phyloP scores from a whole-genome alignment of 2,329 filamentous ascomycete species.

The Septoria petroselini region DNA sequence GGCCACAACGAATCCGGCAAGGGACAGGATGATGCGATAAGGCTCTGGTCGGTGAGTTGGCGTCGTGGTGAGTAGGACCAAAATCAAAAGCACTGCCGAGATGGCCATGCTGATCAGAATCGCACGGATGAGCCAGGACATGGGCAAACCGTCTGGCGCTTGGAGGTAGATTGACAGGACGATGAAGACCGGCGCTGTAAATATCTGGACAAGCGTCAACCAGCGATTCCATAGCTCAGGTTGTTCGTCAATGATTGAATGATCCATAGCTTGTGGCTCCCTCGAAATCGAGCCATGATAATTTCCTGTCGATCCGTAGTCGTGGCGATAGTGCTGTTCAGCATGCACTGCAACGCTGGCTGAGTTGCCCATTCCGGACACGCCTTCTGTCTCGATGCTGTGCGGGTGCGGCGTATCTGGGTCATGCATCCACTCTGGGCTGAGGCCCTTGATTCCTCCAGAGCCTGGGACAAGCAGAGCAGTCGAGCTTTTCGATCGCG shows the following conservation, averaged over 20 bases:
- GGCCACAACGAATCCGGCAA: constrained; percentile 84
- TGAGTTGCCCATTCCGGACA: constrained; percentile 36
- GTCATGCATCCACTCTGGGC: constrained; percentile 19
- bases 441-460: constrained; percentile 19
- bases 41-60: constrained; percentile 61
- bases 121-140: constrained; percentile 56
- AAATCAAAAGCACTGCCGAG: constrained; percentile 64
- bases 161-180: constrained; percentile 60
- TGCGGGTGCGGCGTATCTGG: constrained; percentile 22
- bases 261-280: constrained; percentile 17
- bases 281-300: constrained; percentile 11
- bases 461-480: constrained; percentile 15
- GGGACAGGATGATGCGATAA: constrained; percentile 76
- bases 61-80: constrained; percentile 67
- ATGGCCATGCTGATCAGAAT: constrained; percentile 44
- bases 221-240: constrained; percentile 75
- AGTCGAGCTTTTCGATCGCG: constrained; percentile 20
- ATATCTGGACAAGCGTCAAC: constrained; percentile 80
- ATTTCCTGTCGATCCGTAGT: constrained; percentile 20
- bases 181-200: constrained; percentile 82
- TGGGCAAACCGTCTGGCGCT: constrained; percentile 48
- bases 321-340: constrained; percentile 31
- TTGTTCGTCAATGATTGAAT: constrained; percentile 9
- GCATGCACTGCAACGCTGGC: constrained; percentile 35
- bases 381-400: constrained; percentile 17